A percentile compares a stretch with the other conserved stretches of the same genome.
Conservation (phyloP, 2,329 filamentous ascomycete genomes). For the Claviceps sp. region DNA sequence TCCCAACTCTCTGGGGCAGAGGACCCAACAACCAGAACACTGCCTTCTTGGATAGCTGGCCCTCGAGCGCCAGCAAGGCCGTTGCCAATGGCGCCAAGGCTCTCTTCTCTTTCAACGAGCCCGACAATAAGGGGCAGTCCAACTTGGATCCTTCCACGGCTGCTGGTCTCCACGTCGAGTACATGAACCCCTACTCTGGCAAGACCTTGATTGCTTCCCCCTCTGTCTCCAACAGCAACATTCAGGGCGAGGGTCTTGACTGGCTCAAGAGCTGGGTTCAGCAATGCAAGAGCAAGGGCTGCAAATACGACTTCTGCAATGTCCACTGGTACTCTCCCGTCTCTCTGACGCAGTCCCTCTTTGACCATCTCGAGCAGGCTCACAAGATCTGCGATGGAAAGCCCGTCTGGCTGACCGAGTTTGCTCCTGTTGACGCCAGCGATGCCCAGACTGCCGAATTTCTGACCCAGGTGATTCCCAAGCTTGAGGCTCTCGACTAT, state of each 20-base stretch:
- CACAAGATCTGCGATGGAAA: constrained; percentile 31
- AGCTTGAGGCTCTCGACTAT: constrained; percentile 35
- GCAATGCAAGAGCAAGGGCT: constrained; percentile 15
- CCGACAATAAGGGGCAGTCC: constrained; percentile 46
- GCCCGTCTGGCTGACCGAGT: constrained; percentile 53
- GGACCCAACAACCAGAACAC: constrained; percentile 12
- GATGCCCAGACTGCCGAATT: constrained; percentile 32
- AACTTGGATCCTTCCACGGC: constrained; percentile 40
- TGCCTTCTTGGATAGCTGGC: constrained; percentile 35
- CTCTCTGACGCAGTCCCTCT: constrained; percentile 41
- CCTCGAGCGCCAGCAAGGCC: constrained; percentile 32
- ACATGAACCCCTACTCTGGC: constrained; percentile 41
- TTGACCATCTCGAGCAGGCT: constrained; percentile 37
- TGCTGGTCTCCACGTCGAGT: constrained; percentile 37
- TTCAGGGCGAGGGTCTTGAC: constrained; percentile 34
- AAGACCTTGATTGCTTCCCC: constrained; percentile 43
- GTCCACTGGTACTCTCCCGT: constrained; percentile 51
- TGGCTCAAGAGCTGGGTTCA: constrained; percentile 16
- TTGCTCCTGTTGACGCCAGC: constrained; percentile 34
- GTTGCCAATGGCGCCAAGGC: constrained; percentile 40
- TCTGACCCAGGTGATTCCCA: constrained; percentile 33
- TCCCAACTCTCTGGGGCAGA: constrained; percentile 54
- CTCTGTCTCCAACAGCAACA: constrained; percentile 46
- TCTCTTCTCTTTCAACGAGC: constrained; percentile 61
- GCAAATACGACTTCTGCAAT: constrained; percentile 45